A percentile compares a stretch with the other conserved stretches of the same genome.
phyloP scores from a whole-genome alignment of 1,139 yeast genomes.

The Pichia terricola region DNA sequence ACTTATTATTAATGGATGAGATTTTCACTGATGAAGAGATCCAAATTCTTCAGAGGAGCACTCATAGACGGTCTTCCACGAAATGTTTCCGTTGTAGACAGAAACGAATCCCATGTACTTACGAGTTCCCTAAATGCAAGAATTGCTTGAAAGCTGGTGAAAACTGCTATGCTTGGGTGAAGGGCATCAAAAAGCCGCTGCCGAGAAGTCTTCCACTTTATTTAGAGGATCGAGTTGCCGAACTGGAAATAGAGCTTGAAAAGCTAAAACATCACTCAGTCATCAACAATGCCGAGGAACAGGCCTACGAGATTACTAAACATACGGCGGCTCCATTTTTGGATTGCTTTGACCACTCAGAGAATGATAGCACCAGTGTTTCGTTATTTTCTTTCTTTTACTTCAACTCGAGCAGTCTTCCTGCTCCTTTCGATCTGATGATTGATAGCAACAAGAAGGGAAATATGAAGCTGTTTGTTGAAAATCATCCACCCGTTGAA shows the following conservation, averaged over 20 bases:
- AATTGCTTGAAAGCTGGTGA: constrained; percentile 10
- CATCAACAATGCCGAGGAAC: constrained; percentile 12
- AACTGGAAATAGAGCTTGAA: constrained; percentile 13
- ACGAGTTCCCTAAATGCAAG: constrained; percentile 14
- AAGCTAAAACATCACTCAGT: constrained; percentile 8
- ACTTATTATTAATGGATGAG: constrained; percentile 4
- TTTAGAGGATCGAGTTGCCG: constrained; percentile 14
- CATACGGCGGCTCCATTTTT: constrained; percentile 12
- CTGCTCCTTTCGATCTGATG: constrained; percentile 16
- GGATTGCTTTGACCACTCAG: constrained; percentile 7
- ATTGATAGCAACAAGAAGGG: constrained; percentile 10
- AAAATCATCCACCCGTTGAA: constrained; percentile 14
- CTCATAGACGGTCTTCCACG: constrained; percentile 9
- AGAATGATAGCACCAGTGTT: constrained; percentile 1
- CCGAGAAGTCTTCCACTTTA: constrained; percentile 13
- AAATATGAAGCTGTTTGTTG: constrained; percentile 12
- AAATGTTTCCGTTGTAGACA: constrained; percentile 15
- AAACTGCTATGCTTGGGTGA: constrained; percentile 15
- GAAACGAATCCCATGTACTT: constrained; percentile 12
- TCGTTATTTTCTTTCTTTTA: constrained; percentile 6
- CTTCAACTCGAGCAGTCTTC: constrained; percentile 15
- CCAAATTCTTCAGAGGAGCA: not conserved
- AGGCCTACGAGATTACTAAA: constrained; percentile 10
- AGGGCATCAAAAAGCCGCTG: constrained; percentile 14
- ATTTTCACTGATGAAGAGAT: constrained; percentile 2